These are phyloP conservation scores for Apocynum venetum DNA, from an alignment of 257 asterid species.

Conservation along the genomic window DNA sequence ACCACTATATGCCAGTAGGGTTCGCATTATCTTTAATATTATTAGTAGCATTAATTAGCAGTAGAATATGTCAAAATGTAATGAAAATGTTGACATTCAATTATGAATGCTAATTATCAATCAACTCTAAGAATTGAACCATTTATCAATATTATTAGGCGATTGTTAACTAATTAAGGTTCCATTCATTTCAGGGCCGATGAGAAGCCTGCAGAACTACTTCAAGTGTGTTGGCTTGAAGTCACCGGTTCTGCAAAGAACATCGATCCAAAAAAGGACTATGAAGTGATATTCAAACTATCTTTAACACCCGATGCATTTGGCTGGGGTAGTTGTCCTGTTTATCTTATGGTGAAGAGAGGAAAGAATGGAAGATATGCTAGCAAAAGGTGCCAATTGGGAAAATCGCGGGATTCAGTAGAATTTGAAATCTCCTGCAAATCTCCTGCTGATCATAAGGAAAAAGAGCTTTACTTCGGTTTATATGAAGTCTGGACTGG, in stretches of 20 bases:
- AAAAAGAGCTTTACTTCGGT: slow-evolving; percentile 24
- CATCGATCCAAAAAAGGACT: slow-evolving; percentile 22
- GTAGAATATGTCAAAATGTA: too few species aligned
- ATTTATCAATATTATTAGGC: too few species aligned
- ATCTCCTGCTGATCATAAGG: not conserved
- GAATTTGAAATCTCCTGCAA: not conserved
- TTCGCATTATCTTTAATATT: too few species aligned
- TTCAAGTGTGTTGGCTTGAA: slow-evolving; percentile 57
- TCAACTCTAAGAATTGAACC: too few species aligned
- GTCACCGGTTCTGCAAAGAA: slow-evolving; percentile 31
- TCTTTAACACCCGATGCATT: slow-evolving; percentile 45
- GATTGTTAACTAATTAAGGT: too few species aligned
- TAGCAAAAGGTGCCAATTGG: not conserved
- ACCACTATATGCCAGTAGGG: too few species aligned
- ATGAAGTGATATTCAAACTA: slow-evolving; percentile 34
- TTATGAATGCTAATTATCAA: too few species aligned
- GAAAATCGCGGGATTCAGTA: not conserved
- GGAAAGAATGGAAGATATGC: slow-evolving; percentile 16
- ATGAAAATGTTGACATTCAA: too few species aligned
- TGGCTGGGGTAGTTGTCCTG: slow-evolving; percentile 45
- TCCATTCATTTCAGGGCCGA: not conserved
- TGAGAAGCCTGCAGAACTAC: slow-evolving; percentile 25
- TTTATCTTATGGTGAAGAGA: slow-evolving; percentile 46
- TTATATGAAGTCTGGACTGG: slow-evolving; percentile 57
- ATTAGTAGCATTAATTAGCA: too few species aligned